Percentiles rank a stretch among this genome's conserved stretches.
These are phyloP conservation scores for Kandelia obovata DNA, from an alignment of 345 rosid species.

Conservation along the genomic window DNA sequence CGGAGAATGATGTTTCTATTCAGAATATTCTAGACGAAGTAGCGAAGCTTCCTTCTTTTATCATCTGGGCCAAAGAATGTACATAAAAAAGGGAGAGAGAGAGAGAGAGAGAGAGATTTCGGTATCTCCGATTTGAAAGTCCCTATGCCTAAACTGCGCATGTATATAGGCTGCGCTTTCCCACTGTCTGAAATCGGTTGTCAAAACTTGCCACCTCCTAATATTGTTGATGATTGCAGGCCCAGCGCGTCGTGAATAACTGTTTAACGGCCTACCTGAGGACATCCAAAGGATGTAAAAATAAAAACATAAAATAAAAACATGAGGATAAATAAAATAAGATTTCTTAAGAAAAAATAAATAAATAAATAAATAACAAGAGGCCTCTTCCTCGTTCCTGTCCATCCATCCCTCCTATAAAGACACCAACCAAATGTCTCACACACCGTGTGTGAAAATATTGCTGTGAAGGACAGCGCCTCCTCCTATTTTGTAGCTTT, in stretches of 20 bases:
- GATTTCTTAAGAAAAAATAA: too few species aligned
- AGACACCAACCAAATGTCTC: neutral
- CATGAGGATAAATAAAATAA: neutral
- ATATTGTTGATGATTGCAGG: neutral
- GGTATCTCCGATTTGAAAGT: neutral
- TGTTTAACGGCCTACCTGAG: neutral
- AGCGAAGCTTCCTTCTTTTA: too few species aligned
- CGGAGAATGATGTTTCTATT: too few species aligned
- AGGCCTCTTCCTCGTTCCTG: neutral
- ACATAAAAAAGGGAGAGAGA: too few species aligned
- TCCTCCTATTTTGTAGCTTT: neutral
- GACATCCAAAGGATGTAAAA: constrained; percentile 9
- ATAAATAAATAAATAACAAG: too few species aligned
- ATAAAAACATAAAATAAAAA: constrained; percentile 7
- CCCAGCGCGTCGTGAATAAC: constrained; percentile 3
- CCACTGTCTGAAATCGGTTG: constrained; percentile 7
- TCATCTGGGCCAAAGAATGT: too few species aligned
- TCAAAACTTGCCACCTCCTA: neutral
- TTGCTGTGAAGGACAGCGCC: constrained; percentile 11
- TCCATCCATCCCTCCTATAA: constrained; percentile 22
- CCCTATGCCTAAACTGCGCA: constrained; percentile 6
- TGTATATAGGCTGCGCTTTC: too few species aligned
- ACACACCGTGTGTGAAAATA: neutral
- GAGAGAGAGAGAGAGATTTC: too few species aligned
- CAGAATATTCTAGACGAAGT: too few species aligned